Evolutionary conservation across 1,284 basidiomycete species (phyloP).

Genomic region (Cutaneotrichosporon cavernicola): DNA sequence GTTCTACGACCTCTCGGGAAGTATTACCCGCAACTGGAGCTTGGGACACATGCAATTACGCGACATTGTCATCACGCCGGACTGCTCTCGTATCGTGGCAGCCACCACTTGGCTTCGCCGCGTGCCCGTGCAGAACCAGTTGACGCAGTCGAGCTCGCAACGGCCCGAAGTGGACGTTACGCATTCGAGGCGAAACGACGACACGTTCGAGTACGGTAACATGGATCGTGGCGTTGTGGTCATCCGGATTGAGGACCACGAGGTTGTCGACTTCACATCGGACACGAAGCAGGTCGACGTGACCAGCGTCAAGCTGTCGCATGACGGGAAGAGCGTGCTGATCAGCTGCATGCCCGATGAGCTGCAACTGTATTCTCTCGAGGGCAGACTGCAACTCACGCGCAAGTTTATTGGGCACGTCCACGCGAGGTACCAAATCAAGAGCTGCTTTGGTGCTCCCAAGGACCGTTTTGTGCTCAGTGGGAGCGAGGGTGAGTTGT

Average conservation of each 20-base stretch:
- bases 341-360: conserved; percentile 86
- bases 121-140: conserved; percentile 40
- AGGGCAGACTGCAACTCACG: conserved; percentile 62
- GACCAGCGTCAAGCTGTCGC: conserved; percentile 82
- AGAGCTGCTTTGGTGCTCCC: conserved; percentile 90
- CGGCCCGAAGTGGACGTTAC: conserved; percentile 16
- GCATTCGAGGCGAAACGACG: neutral
- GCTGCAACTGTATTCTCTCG: conserved; percentile 81
- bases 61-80: conserved; percentile 82
- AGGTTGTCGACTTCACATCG: conserved; percentile 39
- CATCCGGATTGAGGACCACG: conserved; percentile 40
- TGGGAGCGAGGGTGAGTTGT: conserved; percentile 81
- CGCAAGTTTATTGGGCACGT: conserved; percentile 79
- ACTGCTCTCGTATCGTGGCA: conserved; percentile 76
- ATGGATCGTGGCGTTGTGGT: conserved; percentile 46
- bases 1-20: conserved; percentile 68
- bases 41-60: conserved; percentile 79
- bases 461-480: conserved; percentile 86
- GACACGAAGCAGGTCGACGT: conserved; percentile 55
- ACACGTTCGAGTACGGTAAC: conserved; percentile 33
- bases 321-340: conserved; percentile 80
- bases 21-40: conserved; percentile 66
- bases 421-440: conserved; percentile 78
- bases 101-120: conserved; percentile 64
- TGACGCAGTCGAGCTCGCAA: conserved; percentile 43